Evolutionary conservation across 305 asterid species (phyloP), one percentile per base, ranked within the genome.

Genomic region (Fraxinus angustifolia): DNA sequence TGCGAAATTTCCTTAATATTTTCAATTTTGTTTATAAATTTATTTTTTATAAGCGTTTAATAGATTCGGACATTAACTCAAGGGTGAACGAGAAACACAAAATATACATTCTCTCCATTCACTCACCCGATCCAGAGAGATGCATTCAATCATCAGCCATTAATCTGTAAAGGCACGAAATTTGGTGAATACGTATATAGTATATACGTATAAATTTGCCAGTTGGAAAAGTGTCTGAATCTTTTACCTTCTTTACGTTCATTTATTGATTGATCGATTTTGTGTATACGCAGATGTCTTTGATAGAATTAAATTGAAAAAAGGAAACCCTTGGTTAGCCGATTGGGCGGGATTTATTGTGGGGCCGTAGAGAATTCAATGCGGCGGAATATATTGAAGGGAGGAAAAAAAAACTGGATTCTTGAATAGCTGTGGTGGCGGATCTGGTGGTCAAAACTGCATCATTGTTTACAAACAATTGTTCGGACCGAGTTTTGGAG

Each of bases 101-200:
- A 31, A 31, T 14, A 16, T n/a, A 77, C 67, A 48, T 48, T 48
- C 90, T 91, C 91, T 81, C 21, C 86, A 79, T 82, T 89, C 90
- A 84, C 88, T 82, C 90, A 86, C 81, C 89, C 90, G 90, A 88
- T 91, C 89, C 88, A 67, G 89, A 86, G 89, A 89, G 89, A 87
- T 88, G 87, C 86, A 85, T 79, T 86, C 85, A 82, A 84, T 85
- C 83, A 56, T 81, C 89, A 35, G 80, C 81, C 78, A 75, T 84
- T 79, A 76, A 84, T 87, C 83, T 33, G 6, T 31, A 16, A 35
- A 70, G 40, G 16, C 40, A 30, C 21, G 14, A 70, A 70, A 70
- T 4, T 31, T 31, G 12, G 75, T 31, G 75, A 70, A 70, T 30
- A 14, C 75, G 38, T 67, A 28, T 67, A 17, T 28, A 30, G 38